phyloP scores from a whole-genome alignment of 352 stramenopile genomes.

The Pythium plurisporium region DNA sequence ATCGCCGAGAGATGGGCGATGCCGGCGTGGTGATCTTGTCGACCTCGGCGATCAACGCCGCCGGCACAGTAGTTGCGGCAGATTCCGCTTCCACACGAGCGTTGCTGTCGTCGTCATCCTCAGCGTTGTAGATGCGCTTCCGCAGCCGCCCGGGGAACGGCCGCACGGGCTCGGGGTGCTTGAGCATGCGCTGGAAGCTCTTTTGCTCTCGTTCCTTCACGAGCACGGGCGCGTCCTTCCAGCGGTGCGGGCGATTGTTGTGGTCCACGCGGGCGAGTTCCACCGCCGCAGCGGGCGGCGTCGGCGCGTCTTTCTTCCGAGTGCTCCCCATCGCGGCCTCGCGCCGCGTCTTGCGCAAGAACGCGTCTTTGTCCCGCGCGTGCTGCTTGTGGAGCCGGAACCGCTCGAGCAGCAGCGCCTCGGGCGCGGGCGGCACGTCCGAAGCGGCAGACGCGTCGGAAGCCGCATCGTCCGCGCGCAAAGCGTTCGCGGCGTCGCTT shows the following conservation, averaged over 20 bases:
- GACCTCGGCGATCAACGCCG: not conserved
- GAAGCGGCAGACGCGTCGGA: not conserved
- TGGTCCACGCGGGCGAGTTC: slow-evolving; percentile 75
- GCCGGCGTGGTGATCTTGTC: not conserved
- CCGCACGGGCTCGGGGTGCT: slow-evolving; percentile 39
- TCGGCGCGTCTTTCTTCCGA: not conserved
- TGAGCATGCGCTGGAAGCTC: slow-evolving; percentile 52
- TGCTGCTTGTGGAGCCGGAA: slow-evolving; percentile 82
- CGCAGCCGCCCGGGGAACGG: slow-evolving; percentile 57
- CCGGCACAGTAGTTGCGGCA: too few relatives aligned
- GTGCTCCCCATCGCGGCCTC: slow-evolving; percentile 23
- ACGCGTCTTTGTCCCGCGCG: slow-evolving; percentile 56
- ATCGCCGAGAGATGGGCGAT: slow-evolving; percentile 1
- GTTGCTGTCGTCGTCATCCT: slow-evolving; percentile 2
- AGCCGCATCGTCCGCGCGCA: not conserved
- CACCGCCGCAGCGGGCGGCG: slow-evolving; percentile 10
- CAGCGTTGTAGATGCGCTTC: slow-evolving; percentile 36
- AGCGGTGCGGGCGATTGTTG: slow-evolving; percentile 83
- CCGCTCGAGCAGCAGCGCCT: slow-evolving; percentile 63
- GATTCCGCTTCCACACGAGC: too few relatives aligned
- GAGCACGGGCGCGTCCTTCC: slow-evolving; percentile 72
- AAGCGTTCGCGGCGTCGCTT: too few relatives aligned
- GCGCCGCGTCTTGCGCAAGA: slow-evolving; percentile 53
- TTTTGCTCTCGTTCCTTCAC: slow-evolving; percentile 59
- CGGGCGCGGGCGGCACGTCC: slow-evolving; percentile 4